phyloP scores from a whole-genome alignment of 1,284 basidiomycete genomes.

The Austropuccinia psidii region DNA sequence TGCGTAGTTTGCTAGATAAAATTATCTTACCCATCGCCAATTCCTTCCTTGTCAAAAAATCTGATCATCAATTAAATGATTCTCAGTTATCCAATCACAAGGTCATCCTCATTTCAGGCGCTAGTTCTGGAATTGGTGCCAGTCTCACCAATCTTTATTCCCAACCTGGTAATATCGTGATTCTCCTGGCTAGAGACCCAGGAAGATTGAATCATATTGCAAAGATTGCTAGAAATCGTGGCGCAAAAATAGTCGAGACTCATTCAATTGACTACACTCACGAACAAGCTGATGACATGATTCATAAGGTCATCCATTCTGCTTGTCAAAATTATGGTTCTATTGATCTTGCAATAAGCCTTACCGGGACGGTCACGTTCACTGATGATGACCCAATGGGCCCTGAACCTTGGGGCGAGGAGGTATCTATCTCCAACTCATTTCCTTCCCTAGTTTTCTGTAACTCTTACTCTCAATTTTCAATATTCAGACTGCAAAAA shows the following conservation, averaged over 20 bases:
- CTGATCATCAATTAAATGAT: neutral
- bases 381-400: conserved; percentile 29
- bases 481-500: conserved; percentile 12
- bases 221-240: conserved; percentile 12
- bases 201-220: conserved; percentile 26
- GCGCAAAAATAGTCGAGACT: conserved; percentile 14
- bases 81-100: neutral
- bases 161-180: neutral
- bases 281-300: conserved; percentile 9
- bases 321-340: conserved; percentile 25
- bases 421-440: neutral
- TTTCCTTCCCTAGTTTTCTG: neutral
- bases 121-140: conserved; percentile 34
- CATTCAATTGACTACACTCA: conserved; percentile 28
- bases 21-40: neutral
- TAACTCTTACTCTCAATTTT: too few species aligned
- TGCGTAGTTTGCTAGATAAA: neutral
- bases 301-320: conserved; percentile 4
- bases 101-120: conserved; percentile 26
- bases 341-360: conserved; percentile 26
- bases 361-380: conserved; percentile 29
- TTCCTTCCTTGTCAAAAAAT: neutral
- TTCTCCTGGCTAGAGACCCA: conserved; percentile 25
- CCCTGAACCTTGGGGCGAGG: conserved; percentile 25
- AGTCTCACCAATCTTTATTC: conserved; percentile 13